Base-by-base conservation (phyloP, 2,329 filamentous ascomycete genomes). In the Alternaria burnsii region DNA sequence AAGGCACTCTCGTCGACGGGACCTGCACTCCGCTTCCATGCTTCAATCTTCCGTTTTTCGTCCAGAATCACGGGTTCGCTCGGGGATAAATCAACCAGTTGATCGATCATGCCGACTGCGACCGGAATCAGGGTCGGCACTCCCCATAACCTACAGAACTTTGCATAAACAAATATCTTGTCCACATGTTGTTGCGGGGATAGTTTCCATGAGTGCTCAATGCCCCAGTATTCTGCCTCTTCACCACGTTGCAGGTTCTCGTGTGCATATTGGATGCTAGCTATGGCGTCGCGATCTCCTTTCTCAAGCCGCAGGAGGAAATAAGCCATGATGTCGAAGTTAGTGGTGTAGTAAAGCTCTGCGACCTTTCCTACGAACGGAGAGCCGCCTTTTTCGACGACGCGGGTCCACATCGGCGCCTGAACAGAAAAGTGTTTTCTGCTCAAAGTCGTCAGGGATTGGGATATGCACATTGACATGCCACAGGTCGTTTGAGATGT, bases 391-490 rank as follows among this genome's bases (percentile, higher is more conserved):
- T 3, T 0, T 36, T 36, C 2, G 1, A 36, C 32, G 32, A 36
- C 0, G 32, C 12, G 32, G 32, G 32, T 16, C 12, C 32, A 36
- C 32, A 7, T 36, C n/a, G n/a, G n/a, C n/a, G 14, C 60, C 63
- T 12, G 50, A 26, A 10, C 36, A 41, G 44, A 46, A 56, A 1
- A 59, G 11, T 36, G 42, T 43, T 3, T 26, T 7, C 26, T 64
- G 61, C 16, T 47, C 36, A 32, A 58, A 59, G 11, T 56, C 18
- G 14, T 54, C 54, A 6, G 47, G 52, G 2, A 26, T 55, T 0
- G 58, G 61, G 24, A 18, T 52, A 0, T 24, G 40, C 14, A 34
- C 14, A 16, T 34, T 12, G 32, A 34, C 32, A 32, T 10, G 9
- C 30, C 5, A 10, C 30, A 32, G 1, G 30, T 32, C 30, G 30